Percentiles rank a stretch among this genome's conserved stretches.
Conservation (phyloP, 73 alveolate genomes). For the Symbiodinium natans region DNA sequence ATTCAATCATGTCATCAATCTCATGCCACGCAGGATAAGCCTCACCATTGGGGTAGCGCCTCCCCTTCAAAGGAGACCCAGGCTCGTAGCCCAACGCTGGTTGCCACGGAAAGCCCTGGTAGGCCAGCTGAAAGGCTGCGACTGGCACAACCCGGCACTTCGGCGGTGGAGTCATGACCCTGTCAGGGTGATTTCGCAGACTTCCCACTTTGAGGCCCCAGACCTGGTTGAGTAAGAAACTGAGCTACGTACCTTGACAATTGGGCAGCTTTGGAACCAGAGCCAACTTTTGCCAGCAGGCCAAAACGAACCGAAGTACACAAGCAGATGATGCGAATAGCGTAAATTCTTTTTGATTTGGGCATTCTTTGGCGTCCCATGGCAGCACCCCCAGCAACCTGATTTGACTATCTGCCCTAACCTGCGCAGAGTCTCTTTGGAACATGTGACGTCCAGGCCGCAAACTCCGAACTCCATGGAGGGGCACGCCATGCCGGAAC, state of each 20-base stretch:
- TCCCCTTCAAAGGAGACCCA: not conserved
- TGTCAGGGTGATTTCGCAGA: not conserved
- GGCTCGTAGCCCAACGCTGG: not conserved
- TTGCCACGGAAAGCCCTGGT: slow-evolving; percentile 49
- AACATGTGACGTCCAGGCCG: slow-evolving; percentile 30
- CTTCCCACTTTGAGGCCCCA: not conserved
- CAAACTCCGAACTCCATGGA: slow-evolving; percentile 54
- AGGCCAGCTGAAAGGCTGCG: slow-evolving; percentile 65
- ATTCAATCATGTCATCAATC: slow-evolving; percentile 12
- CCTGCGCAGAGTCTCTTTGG: not conserved
- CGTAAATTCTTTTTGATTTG: not conserved
- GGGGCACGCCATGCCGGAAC: too few relatives aligned
- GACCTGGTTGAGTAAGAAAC: not conserved
- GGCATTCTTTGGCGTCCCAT: not conserved
- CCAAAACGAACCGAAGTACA: not conserved
- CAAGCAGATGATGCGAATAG: not conserved
- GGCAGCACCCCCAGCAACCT: not conserved
- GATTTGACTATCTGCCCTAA: too few relatives aligned
- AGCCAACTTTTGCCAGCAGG: not conserved
- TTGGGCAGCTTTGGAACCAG: not conserved
- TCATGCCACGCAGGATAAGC: slow-evolving; percentile 77
- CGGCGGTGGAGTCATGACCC: not conserved
- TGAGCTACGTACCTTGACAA: not conserved
- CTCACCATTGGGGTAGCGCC: slow-evolving; percentile 37
- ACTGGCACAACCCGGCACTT: not conserved